Percentiles rank a stretch among this genome's conserved stretches.
Conservation (phyloP, 345 rosid species). For the Citrus hindsii region DNA sequence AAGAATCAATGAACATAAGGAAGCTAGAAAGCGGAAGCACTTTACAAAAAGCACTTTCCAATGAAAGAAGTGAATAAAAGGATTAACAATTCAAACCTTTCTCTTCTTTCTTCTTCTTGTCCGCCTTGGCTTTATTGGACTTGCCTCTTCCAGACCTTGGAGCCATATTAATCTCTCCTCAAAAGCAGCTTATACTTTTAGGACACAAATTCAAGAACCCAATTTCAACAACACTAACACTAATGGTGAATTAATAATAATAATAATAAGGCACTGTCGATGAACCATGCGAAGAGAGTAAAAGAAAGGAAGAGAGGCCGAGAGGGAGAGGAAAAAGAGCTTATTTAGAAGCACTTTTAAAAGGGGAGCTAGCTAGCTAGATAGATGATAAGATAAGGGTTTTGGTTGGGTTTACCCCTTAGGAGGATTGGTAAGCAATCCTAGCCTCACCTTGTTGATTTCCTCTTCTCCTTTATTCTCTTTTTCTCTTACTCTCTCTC, state of each 20-base stretch:
- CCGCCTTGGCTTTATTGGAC: slow-evolving; percentile 39
- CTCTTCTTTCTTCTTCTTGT: slow-evolving; percentile 60
- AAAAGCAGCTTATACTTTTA: not conserved
- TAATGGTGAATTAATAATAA: too few species aligned
- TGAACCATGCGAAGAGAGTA: not conserved
- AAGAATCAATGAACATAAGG: not conserved
- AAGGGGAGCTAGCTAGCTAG: slow-evolving; percentile 1
- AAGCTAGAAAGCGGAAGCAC: not conserved
- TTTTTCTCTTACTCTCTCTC: slow-evolving; percentile 14
- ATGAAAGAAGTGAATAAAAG: too few species aligned
- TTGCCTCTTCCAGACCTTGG: slow-evolving; percentile 59
- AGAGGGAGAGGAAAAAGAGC: not conserved
- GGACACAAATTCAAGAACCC: slow-evolving; percentile 2
- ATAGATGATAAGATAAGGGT: slow-evolving; percentile 41
- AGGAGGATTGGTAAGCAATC: slow-evolving; percentile 45
- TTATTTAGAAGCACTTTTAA: not conserved
- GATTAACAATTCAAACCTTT: slow-evolving; percentile 25
- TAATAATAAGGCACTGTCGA: too few species aligned
- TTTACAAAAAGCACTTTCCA: not conserved
- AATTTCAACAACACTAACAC: not conserved
- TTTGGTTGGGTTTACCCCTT: slow-evolving; percentile 19
- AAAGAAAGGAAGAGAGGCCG: not conserved
- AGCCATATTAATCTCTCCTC: slow-evolving; percentile 39
- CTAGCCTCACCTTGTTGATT: slow-evolving; percentile 59
- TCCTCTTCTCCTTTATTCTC: slow-evolving; percentile 11